Conservation (phyloP, 2,329 filamentous ascomycete genomes). For the Bipolaris zeicola region DNA sequence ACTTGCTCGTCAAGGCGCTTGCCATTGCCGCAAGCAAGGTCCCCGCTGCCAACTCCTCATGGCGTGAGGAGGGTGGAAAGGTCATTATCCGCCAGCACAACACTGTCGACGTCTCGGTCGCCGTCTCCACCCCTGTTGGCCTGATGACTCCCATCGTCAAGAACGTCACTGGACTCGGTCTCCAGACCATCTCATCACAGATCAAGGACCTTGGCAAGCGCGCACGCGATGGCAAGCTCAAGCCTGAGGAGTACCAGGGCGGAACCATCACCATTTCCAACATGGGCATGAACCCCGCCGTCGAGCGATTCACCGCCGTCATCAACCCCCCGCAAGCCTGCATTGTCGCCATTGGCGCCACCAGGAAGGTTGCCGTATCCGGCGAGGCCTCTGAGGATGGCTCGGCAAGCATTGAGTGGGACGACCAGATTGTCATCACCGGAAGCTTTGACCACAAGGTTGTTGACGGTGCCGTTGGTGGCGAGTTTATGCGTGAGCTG, state of each 20-base stretch:
- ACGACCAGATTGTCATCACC: slow-evolving; percentile 95
- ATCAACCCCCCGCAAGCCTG: slow-evolving; percentile 98
- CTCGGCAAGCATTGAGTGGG: slow-evolving; percentile 76
- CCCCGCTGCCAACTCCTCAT: slow-evolving; percentile 93
- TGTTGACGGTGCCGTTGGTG: slow-evolving; percentile 93
- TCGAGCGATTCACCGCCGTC: slow-evolving; percentile 96
- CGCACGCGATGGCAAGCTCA: slow-evolving; percentile 95
- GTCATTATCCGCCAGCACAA: slow-evolving; percentile 88
- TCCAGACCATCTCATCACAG: slow-evolving; percentile 82
- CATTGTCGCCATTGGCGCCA: slow-evolving; percentile 93
- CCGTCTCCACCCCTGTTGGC: slow-evolving; percentile 88
- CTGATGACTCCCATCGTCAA: slow-evolving; percentile 98
- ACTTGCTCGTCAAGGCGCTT: slow-evolving; percentile 98
- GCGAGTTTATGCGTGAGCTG: slow-evolving; percentile 93
- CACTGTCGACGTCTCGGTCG: slow-evolving; percentile 92
- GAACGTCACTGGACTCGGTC: slow-evolving; percentile 82
- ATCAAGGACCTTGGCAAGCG: slow-evolving; percentile 98
- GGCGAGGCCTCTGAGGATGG: slow-evolving; percentile 80
- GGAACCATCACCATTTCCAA: slow-evolving; percentile 99
- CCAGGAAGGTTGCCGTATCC: slow-evolving; percentile 91
- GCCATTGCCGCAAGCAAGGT: slow-evolving; percentile 89
- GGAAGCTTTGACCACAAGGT: slow-evolving; percentile 99
- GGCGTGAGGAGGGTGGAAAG: slow-evolving; percentile 77
- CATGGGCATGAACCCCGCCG: slow-evolving; percentile 98
- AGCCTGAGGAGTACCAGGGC: slow-evolving; percentile 99